Evolutionary conservation across 441 rosid species (phyloP), one percentile per base, ranked within the genome.

Genomic region (Euphorbia celastroides): DNA sequence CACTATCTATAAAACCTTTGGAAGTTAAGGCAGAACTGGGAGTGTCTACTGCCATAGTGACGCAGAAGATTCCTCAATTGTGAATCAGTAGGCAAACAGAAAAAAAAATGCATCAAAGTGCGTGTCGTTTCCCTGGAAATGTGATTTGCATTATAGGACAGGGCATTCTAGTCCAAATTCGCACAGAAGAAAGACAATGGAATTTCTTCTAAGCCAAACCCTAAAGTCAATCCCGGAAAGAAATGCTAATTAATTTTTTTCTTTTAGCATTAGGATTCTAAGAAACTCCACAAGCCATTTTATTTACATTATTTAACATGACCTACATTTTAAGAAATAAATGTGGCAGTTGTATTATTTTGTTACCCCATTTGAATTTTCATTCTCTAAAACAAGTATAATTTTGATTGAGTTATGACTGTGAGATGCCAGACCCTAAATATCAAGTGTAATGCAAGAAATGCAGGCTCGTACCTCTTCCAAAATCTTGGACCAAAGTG

Each of bases 401-500:
- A 16, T n/a, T 51, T 51, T 20, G 26, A 12, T 51, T 20, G 25
- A 50, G 55, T 50, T 51, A 19, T 51, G 12, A 20, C 2, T 50
- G 23, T 50, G 25, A 17, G 55, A 50, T n/a, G 25, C 25, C 23
- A 19, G 23, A 36, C 12, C 38, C 46, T 14, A 38, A 44, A 22
- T 26, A 23, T 20, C 17, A 65, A 66, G 41, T 62, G 3, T 12
- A 16, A 48, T 1, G 16, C 19, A 48, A 19, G 54, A 48, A 60
- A 54, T 57, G 25, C 19, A 34, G 20, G 48, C 26, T 55, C 60
- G 17, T 83, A 95, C 99, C 97, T 90, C 98, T 74, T 95, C 99
- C 86, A 95, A 87, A 77, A 88, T 92, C 82, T 75, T 84, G 74
- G 98, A 90, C 99, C 99, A 95, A 44, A 95, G 92, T 30, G 99